Evolutionary conservation across 768 basidiomycete species (phyloP), one percentile per base, ranked within the genome.

Genomic region (Naganishia randhawae): DNA sequence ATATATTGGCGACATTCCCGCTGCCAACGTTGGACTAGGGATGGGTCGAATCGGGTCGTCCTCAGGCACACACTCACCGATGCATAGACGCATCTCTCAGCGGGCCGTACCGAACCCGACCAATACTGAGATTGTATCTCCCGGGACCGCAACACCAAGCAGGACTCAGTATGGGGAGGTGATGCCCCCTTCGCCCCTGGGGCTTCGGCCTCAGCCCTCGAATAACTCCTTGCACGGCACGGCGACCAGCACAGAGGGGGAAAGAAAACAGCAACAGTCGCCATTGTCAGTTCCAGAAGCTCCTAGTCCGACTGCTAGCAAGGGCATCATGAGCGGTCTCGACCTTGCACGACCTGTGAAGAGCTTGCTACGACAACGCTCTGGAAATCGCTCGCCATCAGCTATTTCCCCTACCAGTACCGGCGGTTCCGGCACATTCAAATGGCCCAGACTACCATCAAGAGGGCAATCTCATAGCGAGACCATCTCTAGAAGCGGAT

Each of bases 51-150:
- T 61, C 11, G 57, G 33, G 2, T 61, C 57, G n/a, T 25, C 39
- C 3, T 61, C 57, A n/a, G 57, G 57, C 3, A 61, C 57, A 29
- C 57, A 61, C 11, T 61, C 57, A 29, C 57, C 57, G 5, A 61
- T 55, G 57, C 57, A 61, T 41, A 16, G 57, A 19, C 57, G 37
- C 3, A 39, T 61, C 22, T 61, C 57, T 1, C 57, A 61, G 57
- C 57, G 57, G 9, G 33, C 19, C 3, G 37, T n/a, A 25, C 32
- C 33, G 32, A 61, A 61, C 14, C 33, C 11, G 57, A 41, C 22
- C n/a, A 39, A n/a, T 25, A 14, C 22, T 41, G 57, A 61, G 14
- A 19, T 42, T 7, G 7, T 61, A n/a, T 61, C 57, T n/a, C 57
- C 57, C 4, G 57, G 57, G 10, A 22, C 57, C 19, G n/a, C 37